Base-by-base conservation (phyloP, 129 eudicot genomes). In the Tagetes patula region DNA sequence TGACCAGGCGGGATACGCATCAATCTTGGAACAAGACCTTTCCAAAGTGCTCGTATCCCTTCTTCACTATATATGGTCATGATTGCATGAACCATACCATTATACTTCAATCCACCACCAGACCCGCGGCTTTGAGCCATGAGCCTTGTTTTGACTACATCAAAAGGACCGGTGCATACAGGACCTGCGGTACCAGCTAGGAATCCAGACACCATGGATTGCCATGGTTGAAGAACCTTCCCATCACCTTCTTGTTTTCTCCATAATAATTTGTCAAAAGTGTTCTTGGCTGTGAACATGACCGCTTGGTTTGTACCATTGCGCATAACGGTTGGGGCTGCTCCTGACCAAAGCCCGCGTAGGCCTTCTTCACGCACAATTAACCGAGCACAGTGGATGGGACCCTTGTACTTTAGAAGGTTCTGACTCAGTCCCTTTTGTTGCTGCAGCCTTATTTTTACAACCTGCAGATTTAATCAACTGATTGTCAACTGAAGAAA, bases 1-100 rank as follows among this genome's bases (percentile, higher is more conserved):
- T 90, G 98, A 5, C 98, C 98, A 0, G 98, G 98, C 1, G 96
- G 96, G 56, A 94, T 94, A 74, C 96, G 83, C 98, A 94, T 90
- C 13, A 94, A 86, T 70, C 98, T 75, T 33, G 98, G 98, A 75
- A 94, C 62, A 54, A 94, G 65, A 52, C 98, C 96, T 81, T 86
- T 93, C 98, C 98, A 93, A 72, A 93, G 46, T 3, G 96, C 89
- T 12, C 67, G 83, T 60, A 85, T 13, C 52, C 96, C 98, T 81
- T 94, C 98, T 77, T 94, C 98, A 1, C 75, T 75, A 36, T 86
- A 86, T 55, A 94, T 94, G 33, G 87, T 90, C 53, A 75, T 33
- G 42, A 94, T 94, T 2, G 96, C 96, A 67, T 90, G 93, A 79
- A 86, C 60, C 98, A 94, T 90, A 5, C 98, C 98, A 66, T 36